phyloP scores from a whole-genome alignment of 129 eudicot genomes.

The Centrapalus pauciflorus region DNA sequence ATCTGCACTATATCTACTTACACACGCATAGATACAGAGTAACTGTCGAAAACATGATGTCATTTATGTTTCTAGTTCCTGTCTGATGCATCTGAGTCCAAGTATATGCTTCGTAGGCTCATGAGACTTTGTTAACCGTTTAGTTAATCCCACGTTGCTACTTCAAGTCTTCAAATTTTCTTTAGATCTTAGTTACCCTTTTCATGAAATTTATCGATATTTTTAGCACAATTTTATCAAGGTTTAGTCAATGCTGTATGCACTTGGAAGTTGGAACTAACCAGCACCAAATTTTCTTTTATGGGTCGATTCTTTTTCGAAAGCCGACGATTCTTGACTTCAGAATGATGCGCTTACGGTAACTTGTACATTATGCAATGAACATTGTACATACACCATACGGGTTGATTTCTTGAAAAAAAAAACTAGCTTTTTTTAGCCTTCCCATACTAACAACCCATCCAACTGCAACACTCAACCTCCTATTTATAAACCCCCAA shows the following conservation, averaged over 20 bases:
- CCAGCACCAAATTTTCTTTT: not conserved
- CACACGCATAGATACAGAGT: conserved; percentile 18
- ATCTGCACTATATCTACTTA: conserved; percentile 7
- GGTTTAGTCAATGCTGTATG: not conserved
- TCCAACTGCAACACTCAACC: not conserved
- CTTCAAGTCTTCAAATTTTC: not conserved
- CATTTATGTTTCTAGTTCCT: conserved; percentile 31
- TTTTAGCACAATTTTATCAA: not conserved
- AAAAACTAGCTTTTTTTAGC: not conserved
- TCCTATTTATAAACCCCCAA: not conserved
- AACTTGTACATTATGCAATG: not conserved
- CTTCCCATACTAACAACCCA: not conserved
- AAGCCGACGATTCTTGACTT: no score
- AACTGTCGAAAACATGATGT: conserved; percentile 13
- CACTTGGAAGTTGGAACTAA: conserved; percentile 1
- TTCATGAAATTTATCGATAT: not conserved
- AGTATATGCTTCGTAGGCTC: conserved; percentile 23
- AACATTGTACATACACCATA: not conserved
- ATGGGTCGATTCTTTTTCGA: not conserved
- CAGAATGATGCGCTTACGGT: not conserved
- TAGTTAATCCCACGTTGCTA: conserved; percentile 3
- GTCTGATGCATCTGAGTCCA: conserved; percentile 31
- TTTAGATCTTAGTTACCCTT: conserved; percentile 7
- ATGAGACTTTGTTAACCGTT: conserved; percentile 16
- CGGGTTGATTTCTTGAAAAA: not conserved